Evolutionary conservation across 2,329 filamentous ascomycete genomes (phyloP).

Genomic region (Fusarium equiseti): DNA sequence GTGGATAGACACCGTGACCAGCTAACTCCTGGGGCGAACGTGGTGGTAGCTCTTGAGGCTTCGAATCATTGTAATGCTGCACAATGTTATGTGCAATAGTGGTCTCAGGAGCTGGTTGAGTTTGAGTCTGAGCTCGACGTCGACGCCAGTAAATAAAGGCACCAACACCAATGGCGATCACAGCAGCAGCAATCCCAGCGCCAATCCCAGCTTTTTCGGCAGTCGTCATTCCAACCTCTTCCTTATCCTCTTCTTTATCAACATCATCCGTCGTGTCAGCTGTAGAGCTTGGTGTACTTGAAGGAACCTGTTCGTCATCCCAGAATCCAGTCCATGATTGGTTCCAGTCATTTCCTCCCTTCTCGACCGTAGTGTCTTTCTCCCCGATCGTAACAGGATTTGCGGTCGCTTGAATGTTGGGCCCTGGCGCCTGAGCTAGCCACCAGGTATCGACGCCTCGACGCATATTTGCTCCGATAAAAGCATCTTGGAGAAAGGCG

Average conservation of each 20-base stretch:
- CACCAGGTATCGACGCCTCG: conserved; percentile 30
- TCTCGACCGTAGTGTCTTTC: conserved; percentile 6
- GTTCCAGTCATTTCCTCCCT: conserved; percentile 30
- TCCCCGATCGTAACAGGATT: conserved; percentile 3
- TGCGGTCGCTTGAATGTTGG: conserved; percentile 2
- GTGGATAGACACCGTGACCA: not conserved
- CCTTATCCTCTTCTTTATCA: not conserved
- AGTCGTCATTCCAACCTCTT: not conserved
- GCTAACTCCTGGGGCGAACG: not conserved
- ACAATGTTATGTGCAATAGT: not conserved
- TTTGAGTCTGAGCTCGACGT: not conserved
- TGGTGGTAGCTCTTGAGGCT: not conserved
- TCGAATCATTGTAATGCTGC: not conserved
- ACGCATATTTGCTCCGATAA: conserved; percentile 57
- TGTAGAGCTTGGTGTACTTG: not conserved
- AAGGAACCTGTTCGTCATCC: conserved; percentile 1
- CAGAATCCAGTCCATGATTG: conserved; percentile 29
- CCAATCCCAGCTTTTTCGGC: not conserved
- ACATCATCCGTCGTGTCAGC: not conserved
- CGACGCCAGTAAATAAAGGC: conserved; percentile 5
- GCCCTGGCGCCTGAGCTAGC: conserved; percentile 32
- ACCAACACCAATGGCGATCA: not conserved
- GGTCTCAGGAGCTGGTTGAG: not conserved
- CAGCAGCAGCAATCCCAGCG: not conserved
- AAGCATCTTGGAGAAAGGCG: conserved; percentile 59